Evolutionary conservation across 192 early-diverging fungal species (phyloP), one percentile per base, ranked within the genome.

Genomic region (Chytriomyces sp.): DNA sequence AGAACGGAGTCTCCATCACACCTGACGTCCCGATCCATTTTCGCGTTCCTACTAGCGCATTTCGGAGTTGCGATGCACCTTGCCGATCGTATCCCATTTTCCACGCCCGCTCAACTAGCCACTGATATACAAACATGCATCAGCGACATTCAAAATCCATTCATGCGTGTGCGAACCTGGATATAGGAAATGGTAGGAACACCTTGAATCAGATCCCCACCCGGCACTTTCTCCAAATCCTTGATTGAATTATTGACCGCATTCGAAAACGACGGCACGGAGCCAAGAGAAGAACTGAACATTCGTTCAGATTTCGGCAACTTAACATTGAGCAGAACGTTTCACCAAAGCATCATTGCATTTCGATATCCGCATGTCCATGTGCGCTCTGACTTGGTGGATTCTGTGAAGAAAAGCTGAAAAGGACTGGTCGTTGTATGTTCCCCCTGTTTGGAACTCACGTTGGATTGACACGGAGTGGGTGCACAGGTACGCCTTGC

Each of bases 1-100:
- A 7, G 28, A 64, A 11, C 28, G 10, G 10, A 18, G 24, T 13
- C 62, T 26, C 10, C 3, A 4, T 7, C 11, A 64, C 24, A 64
- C 62, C 65, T n/a, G 28, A 60, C 61, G 76, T 59, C 13, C 80
- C 80, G 45, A 81, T 81, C 76, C 76, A 78, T 60, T 81, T 81
- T 49, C 64, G 24, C 13, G 80, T 67, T 16, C 50, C 50, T 18
- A 73, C 53, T 6, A 81, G n/a, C 43, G 2, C 43, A 7, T 35
- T 11, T 11, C 49, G 20, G 6, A 81, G 69, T n/a, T 81, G 80
- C 44, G 6, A 6, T 5, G 76, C 57, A 23, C 80, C 80, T 49
- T 70, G 68, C 18, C 35, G 66, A 46, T 81, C 80, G 46, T 48
- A 78, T 8, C 80, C 80, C 13, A 72, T 20, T 5, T 6, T 23